Base-by-base conservation (phyloP, 2,329 filamentous ascomycete genomes). In the Ophiostoma montium region DNA sequence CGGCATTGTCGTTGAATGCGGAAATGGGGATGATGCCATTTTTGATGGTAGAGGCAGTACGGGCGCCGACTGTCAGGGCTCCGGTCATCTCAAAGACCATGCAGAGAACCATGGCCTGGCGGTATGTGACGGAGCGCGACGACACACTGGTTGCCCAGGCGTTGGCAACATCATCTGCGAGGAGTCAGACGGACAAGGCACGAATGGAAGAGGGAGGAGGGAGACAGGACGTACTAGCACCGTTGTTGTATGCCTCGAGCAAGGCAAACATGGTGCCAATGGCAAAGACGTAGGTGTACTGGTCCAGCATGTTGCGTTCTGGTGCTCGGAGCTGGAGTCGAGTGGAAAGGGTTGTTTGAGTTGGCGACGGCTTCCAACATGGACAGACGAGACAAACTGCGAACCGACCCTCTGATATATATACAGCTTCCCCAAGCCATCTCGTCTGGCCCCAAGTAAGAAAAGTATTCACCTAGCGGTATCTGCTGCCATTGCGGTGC, bases 121-220 rank as follows among this genome's bases (percentile, higher is more conserved):
- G 65, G 67, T 86, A 84, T 2, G 79, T 70, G 59, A 86, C 71
- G 56, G 84, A 88, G 48, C 84, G 70, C n/a, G 84, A 88, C 18
- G 84, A 88, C 52, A 89, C 84, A 59, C 77, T 82, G 57, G 85
- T 89, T 8, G 84, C 84, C 81, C 83, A 89, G 46, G 84, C 70
- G 67, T 90, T 90, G 60, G 85, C 84, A 50, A 90, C 84, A 82
- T 89, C 85, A 65, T 88, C 79, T 82, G 52, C 47, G 45, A 16
- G 16, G 32, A 31, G 15, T n/a, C 15, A n/a, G 13, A 31, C 13
- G n/a, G 31, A 47, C n/a, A 43, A 11, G 23, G 41, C 41, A 3
- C 7, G 13, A 33, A 32, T 9, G 15, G 19, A 11, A 16, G 6
- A 35, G 15, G 32, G 19, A 19, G n/a, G 21, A 41, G 9, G 13